Evolutionary conservation across 2,329 filamentous ascomycete genomes (phyloP), one percentile per base, ranked within the genome.

Genomic region (Didymella glomerata): DNA sequence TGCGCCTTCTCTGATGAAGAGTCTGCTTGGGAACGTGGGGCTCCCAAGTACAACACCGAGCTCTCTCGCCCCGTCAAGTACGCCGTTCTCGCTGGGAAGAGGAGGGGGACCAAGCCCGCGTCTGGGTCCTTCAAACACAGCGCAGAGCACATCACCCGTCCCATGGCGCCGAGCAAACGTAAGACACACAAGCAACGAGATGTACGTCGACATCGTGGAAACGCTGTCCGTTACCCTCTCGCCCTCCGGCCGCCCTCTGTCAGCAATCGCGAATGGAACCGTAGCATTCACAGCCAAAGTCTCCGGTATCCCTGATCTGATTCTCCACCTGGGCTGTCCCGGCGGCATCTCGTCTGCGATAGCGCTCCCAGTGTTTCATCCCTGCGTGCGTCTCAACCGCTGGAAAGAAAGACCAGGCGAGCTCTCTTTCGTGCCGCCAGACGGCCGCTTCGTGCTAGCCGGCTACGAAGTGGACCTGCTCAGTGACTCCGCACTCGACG

Each of bases 221-320:
- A 92, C 91, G 1, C 82, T 99, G 0, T 87, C 88, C 1, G 92
- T 97, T 40, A 97, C 90, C 0, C 85, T 98, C 41, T 93, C 95
- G 0, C 95, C 95, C 0, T 97, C 93, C 0, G 95, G 95, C 4
- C 85, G 93, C 14, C 90, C 94, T 1, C 83, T 99, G 22, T 88
- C 92, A 8, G 94, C 95, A 3, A 89, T 96, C 64, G 91, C 92
- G 14, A 91, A 95, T 68, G 95, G 95, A 16, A 96, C 92, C 4
- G 94, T 99, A 66, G 93, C 92, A 1, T 98, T 98, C 76, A 98
- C 92, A 0, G 89, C 91, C 53, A 97, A 98, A 74, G 92, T 99
- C 40, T 97, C 94, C 0, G 95, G 95, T 4, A 87, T 98, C 2
- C 95, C 95, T 1, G 94, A 99, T 74, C 85, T 99, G n/a, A 77